Conservation (phyloP, 306 rosid genomes). For the Lathyrus oleraceus region DNA sequence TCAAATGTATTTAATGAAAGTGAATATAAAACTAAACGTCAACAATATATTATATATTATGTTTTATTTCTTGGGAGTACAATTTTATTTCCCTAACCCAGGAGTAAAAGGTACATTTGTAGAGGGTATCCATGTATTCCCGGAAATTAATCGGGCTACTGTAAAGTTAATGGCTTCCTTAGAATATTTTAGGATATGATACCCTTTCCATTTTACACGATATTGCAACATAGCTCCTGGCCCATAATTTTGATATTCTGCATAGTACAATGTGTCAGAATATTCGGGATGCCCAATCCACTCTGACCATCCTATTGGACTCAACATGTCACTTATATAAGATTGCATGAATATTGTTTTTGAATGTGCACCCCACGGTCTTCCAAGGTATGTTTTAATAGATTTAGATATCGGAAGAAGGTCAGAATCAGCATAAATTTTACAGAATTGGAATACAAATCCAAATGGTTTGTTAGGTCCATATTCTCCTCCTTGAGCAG, state of each 20-base stretch:
- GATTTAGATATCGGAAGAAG: constrained; percentile 32
- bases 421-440: constrained; percentile 27
- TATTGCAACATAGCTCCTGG: constrained; percentile 43
- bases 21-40: too few species aligned
- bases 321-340: constrained; percentile 43
- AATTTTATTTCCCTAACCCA: too few species aligned
- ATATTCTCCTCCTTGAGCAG: constrained; percentile 46
- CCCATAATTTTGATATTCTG: constrained; percentile 66
- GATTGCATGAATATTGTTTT: constrained; percentile 65
- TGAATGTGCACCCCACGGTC: constrained; percentile 69
- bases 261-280: constrained; percentile 63
- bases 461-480: constrained; percentile 51
- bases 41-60: too few species aligned
- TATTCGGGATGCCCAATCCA: constrained; percentile 49
- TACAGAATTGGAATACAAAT: constrained; percentile 61
- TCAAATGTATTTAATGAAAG: too few species aligned
- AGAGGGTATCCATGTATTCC: too few species aligned
- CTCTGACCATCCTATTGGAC: constrained; percentile 77
- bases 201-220: constrained; percentile 69
- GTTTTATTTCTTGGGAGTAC: too few species aligned
- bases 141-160: too few species aligned
- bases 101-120: too few species aligned
- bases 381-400: constrained; percentile 56
- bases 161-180: too few species aligned
- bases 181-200: constrained; percentile 2